phyloP scores from a whole-genome alignment of 768 basidiomycete species.

The Leucocoprinus leucothites region DNA sequence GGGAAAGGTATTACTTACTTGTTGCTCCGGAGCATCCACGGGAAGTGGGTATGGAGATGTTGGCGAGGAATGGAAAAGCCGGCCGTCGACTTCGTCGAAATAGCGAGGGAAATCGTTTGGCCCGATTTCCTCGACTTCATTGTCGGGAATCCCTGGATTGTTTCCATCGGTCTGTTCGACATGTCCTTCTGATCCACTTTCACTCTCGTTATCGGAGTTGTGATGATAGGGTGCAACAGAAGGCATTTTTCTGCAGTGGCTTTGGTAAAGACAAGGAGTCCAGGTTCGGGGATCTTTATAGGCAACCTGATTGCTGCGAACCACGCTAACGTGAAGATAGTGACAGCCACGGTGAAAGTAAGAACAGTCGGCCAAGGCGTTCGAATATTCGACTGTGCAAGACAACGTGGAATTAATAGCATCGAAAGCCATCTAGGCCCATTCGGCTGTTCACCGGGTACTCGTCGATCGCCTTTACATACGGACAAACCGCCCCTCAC shows the following conservation, averaged over 20 bases:
- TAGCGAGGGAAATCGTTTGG: constrained; percentile 54
- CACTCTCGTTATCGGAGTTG: constrained; percentile 7
- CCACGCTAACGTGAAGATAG: constrained; percentile 1
- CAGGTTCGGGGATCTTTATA: constrained; percentile 1
- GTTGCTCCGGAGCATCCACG: constrained; percentile 66
- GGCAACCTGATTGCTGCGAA: not conserved
- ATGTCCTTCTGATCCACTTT: not conserved
- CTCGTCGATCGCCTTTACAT: constrained; percentile 12
- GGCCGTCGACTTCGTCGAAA: constrained; percentile 55
- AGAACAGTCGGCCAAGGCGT: constrained; percentile 3
- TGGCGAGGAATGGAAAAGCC: constrained; percentile 68
- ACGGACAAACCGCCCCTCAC: constrained; percentile 6
- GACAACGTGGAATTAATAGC: constrained; percentile 13
- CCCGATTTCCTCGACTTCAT: constrained; percentile 34
- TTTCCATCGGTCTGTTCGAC: not conserved
- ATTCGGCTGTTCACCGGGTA: constrained; percentile 3
- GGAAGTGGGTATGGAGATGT: constrained; percentile 69
- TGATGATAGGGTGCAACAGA: not conserved
- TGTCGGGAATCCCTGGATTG: not conserved
- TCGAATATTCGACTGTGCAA: constrained; percentile 11
- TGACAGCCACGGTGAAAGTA: constrained; percentile 4
- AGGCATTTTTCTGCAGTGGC: constrained; percentile 1
- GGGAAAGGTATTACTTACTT: constrained; percentile 39
- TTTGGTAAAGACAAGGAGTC: not conserved
- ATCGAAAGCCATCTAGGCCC: constrained; percentile 12